A percentile compares a stretch with the other conserved stretches of the same genome.
Evolutionary conservation across 1,284 basidiomycete species (phyloP).

Genomic region (Cryptococcus sp.): DNA sequence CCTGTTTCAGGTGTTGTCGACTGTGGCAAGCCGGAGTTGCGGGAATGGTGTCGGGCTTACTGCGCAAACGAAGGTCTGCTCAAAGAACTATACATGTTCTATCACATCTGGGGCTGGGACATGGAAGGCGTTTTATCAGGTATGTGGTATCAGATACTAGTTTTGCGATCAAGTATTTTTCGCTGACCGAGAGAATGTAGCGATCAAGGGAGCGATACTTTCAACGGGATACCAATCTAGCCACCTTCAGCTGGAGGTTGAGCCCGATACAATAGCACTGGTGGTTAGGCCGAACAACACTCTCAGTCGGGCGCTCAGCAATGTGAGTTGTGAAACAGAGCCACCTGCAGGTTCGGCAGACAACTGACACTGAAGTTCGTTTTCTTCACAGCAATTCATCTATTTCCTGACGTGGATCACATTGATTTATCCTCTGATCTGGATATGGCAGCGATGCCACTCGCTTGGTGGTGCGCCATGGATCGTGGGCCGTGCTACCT

Average conservation of each 20-base stretch:
- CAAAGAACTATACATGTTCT: slow-evolving; percentile 67
- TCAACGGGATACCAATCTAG: slow-evolving; percentile 61
- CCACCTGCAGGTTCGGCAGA: neutral
- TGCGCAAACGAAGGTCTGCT: slow-evolving; percentile 63
- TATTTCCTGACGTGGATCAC: slow-evolving; percentile 65
- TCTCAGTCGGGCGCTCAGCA: slow-evolving; percentile 64
- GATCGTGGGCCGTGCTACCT: slow-evolving; percentile 26
- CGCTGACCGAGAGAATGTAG: slow-evolving; percentile 27
- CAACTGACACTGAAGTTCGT: slow-evolving; percentile 1
- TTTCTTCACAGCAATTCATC: slow-evolving; percentile 57
- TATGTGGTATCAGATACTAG: slow-evolving; percentile 7
- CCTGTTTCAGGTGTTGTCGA: neutral
- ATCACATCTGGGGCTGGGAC: slow-evolving; percentile 73
- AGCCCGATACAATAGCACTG: slow-evolving; percentile 56
- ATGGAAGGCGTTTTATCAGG: slow-evolving; percentile 58
- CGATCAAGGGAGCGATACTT: slow-evolving; percentile 60
- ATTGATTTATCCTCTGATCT: slow-evolving; percentile 70
- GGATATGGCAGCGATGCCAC: slow-evolving; percentile 59
- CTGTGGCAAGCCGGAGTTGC: slow-evolving; percentile 50
- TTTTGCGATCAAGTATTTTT: neutral
- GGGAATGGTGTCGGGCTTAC: slow-evolving; percentile 71
- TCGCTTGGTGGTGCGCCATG: slow-evolving; percentile 33
- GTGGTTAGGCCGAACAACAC: slow-evolving; percentile 65
- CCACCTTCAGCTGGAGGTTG: slow-evolving; percentile 59
- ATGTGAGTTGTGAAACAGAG: slow-evolving; percentile 33